These are phyloP conservation scores for Limonomyces culmigenus DNA, from an alignment of 1,284 basidiomycete genomes.

Conservation along the genomic window DNA sequence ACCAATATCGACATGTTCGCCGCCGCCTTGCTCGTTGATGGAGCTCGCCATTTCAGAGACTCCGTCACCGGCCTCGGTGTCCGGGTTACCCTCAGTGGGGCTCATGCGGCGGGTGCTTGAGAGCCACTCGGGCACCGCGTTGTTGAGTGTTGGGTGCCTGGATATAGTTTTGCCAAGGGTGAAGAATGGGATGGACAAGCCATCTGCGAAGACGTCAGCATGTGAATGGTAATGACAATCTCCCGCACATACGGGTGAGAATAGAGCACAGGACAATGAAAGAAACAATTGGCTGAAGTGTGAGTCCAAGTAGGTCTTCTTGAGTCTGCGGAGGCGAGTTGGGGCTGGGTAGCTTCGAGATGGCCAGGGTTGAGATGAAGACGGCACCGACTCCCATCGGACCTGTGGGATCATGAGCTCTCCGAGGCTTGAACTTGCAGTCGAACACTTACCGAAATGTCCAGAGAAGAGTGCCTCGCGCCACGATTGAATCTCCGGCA, in stretches of 20 bases:
- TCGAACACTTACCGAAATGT: conserved; percentile 51
- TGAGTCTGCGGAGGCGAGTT: conserved; percentile 40
- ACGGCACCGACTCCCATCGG: conserved; percentile 76
- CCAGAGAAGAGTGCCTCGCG: conserved; percentile 71
- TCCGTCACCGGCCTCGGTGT: too few relatives aligned
- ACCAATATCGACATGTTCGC: too few relatives aligned
- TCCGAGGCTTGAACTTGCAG: conserved; percentile 1
- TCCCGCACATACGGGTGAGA: conserved; percentile 40
- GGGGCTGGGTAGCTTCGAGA: conserved; percentile 47
- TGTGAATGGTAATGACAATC: not conserved
- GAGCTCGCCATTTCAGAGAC: too few relatives aligned
- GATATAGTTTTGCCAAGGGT: too few relatives aligned
- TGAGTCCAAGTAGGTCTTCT: conserved; percentile 51
- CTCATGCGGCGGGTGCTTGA: conserved; percentile 21
- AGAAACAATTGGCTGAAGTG: conserved; percentile 64
- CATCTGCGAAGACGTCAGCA: conserved; percentile 28
- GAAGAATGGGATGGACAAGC: conserved; percentile 81
- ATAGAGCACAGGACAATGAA: conserved; percentile 79
- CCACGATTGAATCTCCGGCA: conserved; percentile 75
- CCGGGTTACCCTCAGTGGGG: too few relatives aligned
- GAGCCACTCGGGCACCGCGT: conserved; percentile 30
- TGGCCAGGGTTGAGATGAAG: conserved; percentile 70
- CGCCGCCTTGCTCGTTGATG: too few relatives aligned
- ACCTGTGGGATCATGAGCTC: conserved; percentile 19
- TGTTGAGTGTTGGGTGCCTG: too few relatives aligned